Evolutionary conservation across 2,329 filamentous ascomycete genomes (phyloP), one percentile per base, ranked within the genome.

Genomic region (Sphaceloma murrayae): DNA sequence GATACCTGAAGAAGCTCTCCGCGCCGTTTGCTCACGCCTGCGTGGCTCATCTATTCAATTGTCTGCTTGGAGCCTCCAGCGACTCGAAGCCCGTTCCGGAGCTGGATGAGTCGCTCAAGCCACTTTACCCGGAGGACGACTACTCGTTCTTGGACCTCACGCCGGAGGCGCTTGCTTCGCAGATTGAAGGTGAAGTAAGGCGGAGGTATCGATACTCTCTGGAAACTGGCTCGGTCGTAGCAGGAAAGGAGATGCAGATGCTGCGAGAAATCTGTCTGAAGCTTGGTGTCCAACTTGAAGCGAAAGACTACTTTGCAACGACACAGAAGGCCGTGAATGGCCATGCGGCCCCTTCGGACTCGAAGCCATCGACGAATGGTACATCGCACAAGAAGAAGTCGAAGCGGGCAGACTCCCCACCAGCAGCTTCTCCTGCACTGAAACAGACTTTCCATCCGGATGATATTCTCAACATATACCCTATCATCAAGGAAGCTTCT

Each of bases 401-500:
- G 65, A 70, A 68, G 49, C 58, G 64, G 13, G 67, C 67, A 34
- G 64, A 67, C 34, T 72, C 73, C 6, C 70, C 73, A 7, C 53
- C 58, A 14, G 62, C 65, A 19, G 57, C 65, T 40, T 60, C 65
- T 9, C 68, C 70, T 1, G 62, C 70, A 13, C 66, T 59, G 54
- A 67, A 54, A 53, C 72, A 62, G 49, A 87, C 84, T 1, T 96
- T 98, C 65, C 73, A 69, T 42, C 71, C 85, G 1, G 87, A 94
- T 49, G 87, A 98, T 55, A 75, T 98, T 51, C 66, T 94, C 53
- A 95, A 95, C 64, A 73, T 95, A 48, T 85, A 95, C n/a, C 91
- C 91, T 5, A 68, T 96, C 34, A 77, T 96, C 57, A 96, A 96
- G 71, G 88, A 98, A 61, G 91, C 91, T 3, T 81, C 84, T 48